A percentile compares a stretch with the other conserved stretches of the same genome.
These are phyloP conservation scores for Barbarea vulgaris DNA, from an alignment of 345 rosid species.

Conservation along the genomic window DNA sequence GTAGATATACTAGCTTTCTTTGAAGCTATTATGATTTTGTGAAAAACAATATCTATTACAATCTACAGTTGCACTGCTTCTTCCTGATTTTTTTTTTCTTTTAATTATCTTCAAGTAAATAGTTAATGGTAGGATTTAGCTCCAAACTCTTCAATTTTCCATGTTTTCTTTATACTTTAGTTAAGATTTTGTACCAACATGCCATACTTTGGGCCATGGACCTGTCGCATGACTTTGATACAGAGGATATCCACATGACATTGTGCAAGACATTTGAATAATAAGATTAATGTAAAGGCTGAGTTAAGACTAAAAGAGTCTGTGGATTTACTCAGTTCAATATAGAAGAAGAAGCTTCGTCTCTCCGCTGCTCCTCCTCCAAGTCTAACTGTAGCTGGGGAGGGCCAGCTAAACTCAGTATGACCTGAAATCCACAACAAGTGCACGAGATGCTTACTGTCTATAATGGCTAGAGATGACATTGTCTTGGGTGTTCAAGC, in stretches of 20 bases:
- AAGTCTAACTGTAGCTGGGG: conserved; percentile 46
- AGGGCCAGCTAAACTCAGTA: conserved; percentile 80
- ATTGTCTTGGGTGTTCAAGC: conserved; percentile 24
- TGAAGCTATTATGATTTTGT: conserved; percentile 23
- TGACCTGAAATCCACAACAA: conserved; percentile 58
- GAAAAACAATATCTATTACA: background rate
- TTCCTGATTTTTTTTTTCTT: background rate
- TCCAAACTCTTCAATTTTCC: background rate
- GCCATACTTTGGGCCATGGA: conserved; percentile 28
- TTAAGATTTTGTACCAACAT: conserved; percentile 7
- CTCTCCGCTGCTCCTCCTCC: conserved; percentile 35
- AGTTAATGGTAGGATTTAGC: background rate
- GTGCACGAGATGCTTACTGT: conserved; percentile 1
- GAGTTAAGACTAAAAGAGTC: conserved; percentile 6
- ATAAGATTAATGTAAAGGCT: conserved; percentile 7
- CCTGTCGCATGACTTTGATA: conserved; percentile 25
- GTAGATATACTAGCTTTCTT: background rate
- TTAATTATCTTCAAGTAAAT: background rate
- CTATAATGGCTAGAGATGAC: conserved; percentile 10
- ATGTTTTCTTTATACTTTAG: background rate
- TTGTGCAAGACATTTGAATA: background rate
- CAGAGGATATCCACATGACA: conserved; percentile 20
- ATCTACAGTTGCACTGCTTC: conserved; percentile 8
- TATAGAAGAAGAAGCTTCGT: conserved; percentile 45
- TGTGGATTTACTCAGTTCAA: conserved; percentile 42